Evolutionary conservation across 1,139 yeast genomes (phyloP).

Genomic region (Zhuliangozyma parablackwelliae): DNA sequence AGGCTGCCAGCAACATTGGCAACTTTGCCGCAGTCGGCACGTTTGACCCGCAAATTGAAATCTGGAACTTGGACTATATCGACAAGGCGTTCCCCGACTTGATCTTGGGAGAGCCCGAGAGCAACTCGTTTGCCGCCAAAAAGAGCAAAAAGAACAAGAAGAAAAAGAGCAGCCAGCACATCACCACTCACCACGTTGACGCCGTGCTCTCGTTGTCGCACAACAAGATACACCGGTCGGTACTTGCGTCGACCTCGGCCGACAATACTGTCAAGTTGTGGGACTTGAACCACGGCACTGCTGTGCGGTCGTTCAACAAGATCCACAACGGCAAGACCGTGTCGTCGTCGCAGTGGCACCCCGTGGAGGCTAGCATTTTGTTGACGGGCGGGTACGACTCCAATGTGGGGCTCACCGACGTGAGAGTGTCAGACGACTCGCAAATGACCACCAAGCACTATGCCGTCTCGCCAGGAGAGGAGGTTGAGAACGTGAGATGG

Average conservation of each 20-base stretch:
- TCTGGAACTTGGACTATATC: slow-evolving; percentile 90
- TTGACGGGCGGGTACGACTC: slow-evolving; percentile 94
- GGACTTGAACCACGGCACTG: slow-evolving; percentile 76
- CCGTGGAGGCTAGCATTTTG: slow-evolving; percentile 67
- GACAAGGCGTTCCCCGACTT: slow-evolving; percentile 95
- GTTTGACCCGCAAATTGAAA: slow-evolving; percentile 94
- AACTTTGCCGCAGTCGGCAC: slow-evolving; percentile 96
- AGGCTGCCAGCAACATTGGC: slow-evolving; percentile 50
- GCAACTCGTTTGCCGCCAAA: slow-evolving; percentile 39
- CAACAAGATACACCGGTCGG: slow-evolving; percentile 75
- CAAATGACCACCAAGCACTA: slow-evolving; percentile 55
- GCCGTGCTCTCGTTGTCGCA: slow-evolving; percentile 87
- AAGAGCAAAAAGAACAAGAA: slow-evolving; percentile 46
- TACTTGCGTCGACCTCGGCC: slow-evolving; percentile 92
- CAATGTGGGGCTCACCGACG: slow-evolving; percentile 74
- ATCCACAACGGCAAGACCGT: slow-evolving; percentile 71
- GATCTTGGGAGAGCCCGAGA: slow-evolving; percentile 76
- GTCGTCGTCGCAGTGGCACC: slow-evolving; percentile 85
- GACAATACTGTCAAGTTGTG: slow-evolving; percentile 92
- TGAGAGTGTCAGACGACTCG: slow-evolving; percentile 65
- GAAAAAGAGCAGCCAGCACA: slow-evolving; percentile 49
- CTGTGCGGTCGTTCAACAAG: slow-evolving; percentile 63
- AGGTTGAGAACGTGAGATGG: slow-evolving; percentile 83
- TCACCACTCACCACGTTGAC: slow-evolving; percentile 83
- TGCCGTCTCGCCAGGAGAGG: slow-evolving; percentile 64